Conservation (phyloP, 164 flowering plant genomes). For the Dillenia turbinata region DNA sequence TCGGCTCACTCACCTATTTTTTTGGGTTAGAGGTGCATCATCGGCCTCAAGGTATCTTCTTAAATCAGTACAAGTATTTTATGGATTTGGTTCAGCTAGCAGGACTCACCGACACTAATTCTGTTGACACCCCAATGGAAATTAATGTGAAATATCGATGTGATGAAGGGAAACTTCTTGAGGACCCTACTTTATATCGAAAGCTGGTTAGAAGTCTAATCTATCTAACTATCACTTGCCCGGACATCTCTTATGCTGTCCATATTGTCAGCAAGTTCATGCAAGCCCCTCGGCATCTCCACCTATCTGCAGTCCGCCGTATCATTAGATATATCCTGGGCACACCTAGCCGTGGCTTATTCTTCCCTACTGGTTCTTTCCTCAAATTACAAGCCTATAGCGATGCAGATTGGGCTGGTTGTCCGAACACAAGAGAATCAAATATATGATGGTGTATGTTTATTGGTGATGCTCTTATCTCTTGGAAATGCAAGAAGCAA, state of each 20-base stretch:
- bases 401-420: conserved; percentile 2
- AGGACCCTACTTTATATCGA: too few relatives aligned
- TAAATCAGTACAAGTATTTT: not conserved
- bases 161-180: too few relatives aligned
- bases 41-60: not conserved
- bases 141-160: too few relatives aligned
- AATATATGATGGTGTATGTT: conserved; percentile 5
- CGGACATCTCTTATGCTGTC: too few relatives aligned
- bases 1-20: not conserved
- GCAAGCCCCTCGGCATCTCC: too few relatives aligned
- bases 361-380: not conserved
- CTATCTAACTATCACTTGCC: too few relatives aligned
- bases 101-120: not conserved
- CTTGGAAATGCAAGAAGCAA: not conserved
- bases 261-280: too few relatives aligned
- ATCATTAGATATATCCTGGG: too few relatives aligned
- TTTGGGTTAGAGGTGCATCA: not conserved
- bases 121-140: not conserved
- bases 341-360: too few relatives aligned
- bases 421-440: not conserved
- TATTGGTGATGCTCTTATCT: conserved; percentile 8
- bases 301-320: too few relatives aligned
- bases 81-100: not conserved
- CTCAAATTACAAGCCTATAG: conserved; percentile 4
- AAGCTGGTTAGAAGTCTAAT: too few relatives aligned